Evolutionary conservation across 495 filamentous ascomycete genomes (phyloP).

Genomic region (Aspergillus taichungensis): DNA sequence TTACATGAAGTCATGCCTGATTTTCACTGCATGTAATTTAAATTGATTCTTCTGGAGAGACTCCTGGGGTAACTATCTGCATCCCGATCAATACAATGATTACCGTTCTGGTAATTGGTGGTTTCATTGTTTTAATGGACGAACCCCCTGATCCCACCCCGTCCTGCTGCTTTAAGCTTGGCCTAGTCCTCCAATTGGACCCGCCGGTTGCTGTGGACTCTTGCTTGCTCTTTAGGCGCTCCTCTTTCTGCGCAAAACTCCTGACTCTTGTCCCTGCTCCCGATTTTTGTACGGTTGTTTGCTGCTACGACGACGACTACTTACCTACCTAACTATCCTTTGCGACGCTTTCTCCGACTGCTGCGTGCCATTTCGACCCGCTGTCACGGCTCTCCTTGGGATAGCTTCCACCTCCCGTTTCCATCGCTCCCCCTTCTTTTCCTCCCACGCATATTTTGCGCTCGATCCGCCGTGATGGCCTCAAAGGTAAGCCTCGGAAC

Average conservation of each 20-base stretch:
- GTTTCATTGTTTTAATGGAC: too few species aligned
- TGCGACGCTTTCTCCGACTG: too few species aligned
- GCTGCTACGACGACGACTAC: too few species aligned
- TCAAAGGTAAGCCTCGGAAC: conserved; percentile 19
- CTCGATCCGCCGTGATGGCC: conserved; percentile 17
- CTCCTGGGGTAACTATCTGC: too few species aligned
- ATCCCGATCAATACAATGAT: too few species aligned
- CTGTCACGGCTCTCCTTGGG: conserved; percentile 13
- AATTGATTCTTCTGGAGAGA: too few species aligned
- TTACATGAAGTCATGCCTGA: too few species aligned
- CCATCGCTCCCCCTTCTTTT: conserved; percentile 4
- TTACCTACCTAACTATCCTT: too few species aligned
- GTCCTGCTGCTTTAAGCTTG: conserved; percentile 21
- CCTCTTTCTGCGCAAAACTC: conserved; percentile 19
- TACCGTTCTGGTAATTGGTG: too few species aligned
- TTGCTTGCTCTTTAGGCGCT: conserved; percentile 20
- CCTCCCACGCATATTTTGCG: conserved; percentile 3
- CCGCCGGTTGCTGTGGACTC: conserved; percentile 24
- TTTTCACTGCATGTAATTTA: too few species aligned
- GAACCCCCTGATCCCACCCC: conserved; percentile 18
- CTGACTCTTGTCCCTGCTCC: conserved; percentile 19
- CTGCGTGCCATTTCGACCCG: conserved; percentile 11
- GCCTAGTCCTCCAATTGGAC: conserved; percentile 19
- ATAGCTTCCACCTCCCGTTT: conserved; percentile 20
- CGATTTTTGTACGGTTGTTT: neutral